Evolutionary conservation across 163 green algal genomes (phyloP).

Genomic region (Scenedesmus sp.): DNA sequence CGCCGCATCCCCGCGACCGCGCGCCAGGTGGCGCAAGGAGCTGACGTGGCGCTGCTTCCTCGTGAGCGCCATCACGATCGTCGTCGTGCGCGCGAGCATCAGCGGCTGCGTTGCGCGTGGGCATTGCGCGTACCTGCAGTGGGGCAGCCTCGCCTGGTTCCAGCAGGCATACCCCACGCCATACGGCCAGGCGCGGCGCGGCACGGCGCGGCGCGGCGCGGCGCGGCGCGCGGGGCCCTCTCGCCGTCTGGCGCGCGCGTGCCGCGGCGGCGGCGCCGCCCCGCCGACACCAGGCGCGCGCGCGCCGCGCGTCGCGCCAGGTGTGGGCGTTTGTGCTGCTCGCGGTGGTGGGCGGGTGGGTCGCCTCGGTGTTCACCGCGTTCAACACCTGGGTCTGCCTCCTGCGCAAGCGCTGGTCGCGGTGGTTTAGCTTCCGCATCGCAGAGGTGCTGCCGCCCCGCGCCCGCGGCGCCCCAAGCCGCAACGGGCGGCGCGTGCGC

Average conservation of each 20-base stretch:
- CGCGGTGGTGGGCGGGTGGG: slow-evolving; percentile 57
- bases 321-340: slow-evolving; percentile 60
- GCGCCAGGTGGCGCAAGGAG: slow-evolving; percentile 69
- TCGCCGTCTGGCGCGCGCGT: no score
- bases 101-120: slow-evolving; percentile 48
- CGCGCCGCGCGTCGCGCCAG: no score
- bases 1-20: no score
- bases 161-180: slow-evolving; percentile 40
- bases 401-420: slow-evolving; percentile 63
- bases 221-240: no score
- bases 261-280: no score
- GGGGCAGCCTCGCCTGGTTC: slow-evolving; percentile 65
- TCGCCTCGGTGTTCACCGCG: slow-evolving; percentile 58
- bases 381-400: slow-evolving; percentile 73
- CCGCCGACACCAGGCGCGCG: no score
- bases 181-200: slow-evolving; percentile 45
- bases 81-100: slow-evolving; percentile 61
- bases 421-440: slow-evolving; percentile 52
- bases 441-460: slow-evolving; percentile 7
- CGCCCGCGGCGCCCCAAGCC: no score
- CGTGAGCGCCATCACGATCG: slow-evolving; percentile 60
- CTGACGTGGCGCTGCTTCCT: slow-evolving; percentile 68
- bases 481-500: no score
- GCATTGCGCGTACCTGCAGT: slow-evolving; percentile 55
- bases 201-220: no score